Evolutionary conservation across 495 filamentous ascomycete genomes (phyloP).

Genomic region (Thozetella sp.): DNA sequence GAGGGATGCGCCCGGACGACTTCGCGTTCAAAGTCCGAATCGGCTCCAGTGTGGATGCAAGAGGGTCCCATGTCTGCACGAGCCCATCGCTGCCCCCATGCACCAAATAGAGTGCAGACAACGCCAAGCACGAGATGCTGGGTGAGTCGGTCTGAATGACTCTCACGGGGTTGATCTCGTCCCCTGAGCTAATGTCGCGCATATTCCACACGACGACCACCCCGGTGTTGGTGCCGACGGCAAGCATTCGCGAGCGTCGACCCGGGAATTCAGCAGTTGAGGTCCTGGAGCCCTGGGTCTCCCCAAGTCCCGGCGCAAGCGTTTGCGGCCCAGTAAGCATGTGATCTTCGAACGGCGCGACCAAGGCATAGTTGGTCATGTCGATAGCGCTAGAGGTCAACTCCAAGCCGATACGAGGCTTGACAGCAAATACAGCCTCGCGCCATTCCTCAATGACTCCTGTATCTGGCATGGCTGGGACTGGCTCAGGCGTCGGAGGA

Average conservation of each 20-base stretch:
- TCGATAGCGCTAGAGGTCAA: conserved; percentile 80
- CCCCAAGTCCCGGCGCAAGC: conserved; percentile 12
- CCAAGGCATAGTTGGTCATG: conserved; percentile 66
- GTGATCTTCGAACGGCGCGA: conserved; percentile 78
- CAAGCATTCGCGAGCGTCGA: conserved; percentile 78
- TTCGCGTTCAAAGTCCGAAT: conserved; percentile 89
- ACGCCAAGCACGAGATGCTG: conserved; percentile 79
- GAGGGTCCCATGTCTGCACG: conserved; percentile 94
- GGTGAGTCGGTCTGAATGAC: conserved; percentile 92
- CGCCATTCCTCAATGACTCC: conserved; percentile 34
- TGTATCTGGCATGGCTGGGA: neutral
- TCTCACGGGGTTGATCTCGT: conserved; percentile 62
- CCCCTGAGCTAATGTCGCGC: conserved; percentile 58
- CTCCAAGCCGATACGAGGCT: conserved; percentile 23
- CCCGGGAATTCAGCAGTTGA: conserved; percentile 69
- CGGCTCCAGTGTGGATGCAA: conserved; percentile 78
- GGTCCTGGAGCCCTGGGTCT: conserved; percentile 24
- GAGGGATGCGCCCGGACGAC: conserved; percentile 74
- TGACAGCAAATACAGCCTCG: conserved; percentile 27
- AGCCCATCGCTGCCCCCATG: conserved; percentile 95
- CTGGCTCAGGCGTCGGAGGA: neutral
- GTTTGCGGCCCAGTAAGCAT: conserved; percentile 32
- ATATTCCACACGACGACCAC: conserved; percentile 83
- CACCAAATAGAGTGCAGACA: conserved; percentile 85
- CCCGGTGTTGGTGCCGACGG: conserved; percentile 80